Evolutionary conservation across 495 filamentous ascomycete genomes (phyloP).

Genomic region (Daldinia concentrica): DNA sequence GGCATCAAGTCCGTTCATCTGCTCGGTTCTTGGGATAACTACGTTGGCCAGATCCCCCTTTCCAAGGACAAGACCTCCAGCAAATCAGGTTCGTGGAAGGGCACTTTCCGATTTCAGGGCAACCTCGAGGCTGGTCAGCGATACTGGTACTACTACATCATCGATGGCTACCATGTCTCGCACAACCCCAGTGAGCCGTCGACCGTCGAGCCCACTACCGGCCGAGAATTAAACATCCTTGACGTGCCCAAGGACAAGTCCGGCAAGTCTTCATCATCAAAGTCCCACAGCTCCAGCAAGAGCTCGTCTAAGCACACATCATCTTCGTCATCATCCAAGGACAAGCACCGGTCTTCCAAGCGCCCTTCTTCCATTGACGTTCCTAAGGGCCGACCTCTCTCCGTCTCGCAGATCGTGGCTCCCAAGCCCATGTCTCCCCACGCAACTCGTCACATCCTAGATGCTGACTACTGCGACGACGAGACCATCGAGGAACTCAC

Average conservation of each 20-base stretch:
- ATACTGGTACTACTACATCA: slow-evolving; percentile 99
- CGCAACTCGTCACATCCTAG: slow-evolving; percentile 83
- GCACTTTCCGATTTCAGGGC: slow-evolving; percentile 94
- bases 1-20: slow-evolving; percentile 98
- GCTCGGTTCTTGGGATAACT: slow-evolving; percentile 98
- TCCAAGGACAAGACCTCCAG: slow-evolving; percentile 80
- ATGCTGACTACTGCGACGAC: slow-evolving; percentile 74
- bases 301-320: slow-evolving; percentile 52
- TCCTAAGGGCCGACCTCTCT: slow-evolving; percentile 86
- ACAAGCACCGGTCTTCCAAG: slow-evolving; percentile 52
- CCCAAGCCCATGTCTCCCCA: slow-evolving; percentile 90
- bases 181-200: slow-evolving; percentile 92
- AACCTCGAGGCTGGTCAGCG: slow-evolving; percentile 84
- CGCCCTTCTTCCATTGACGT: slow-evolving; percentile 63
- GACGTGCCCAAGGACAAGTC: slow-evolving; percentile 63
- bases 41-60: slow-evolving; percentile 89
- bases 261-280: slow-evolving; percentile 60
- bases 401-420: slow-evolving; percentile 85
- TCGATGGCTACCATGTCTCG: slow-evolving; percentile 98
- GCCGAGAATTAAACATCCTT: slow-evolving; percentile 87
- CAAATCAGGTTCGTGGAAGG: slow-evolving; percentile 89
- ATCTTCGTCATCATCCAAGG: slow-evolving; percentile 49
- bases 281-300: slow-evolving; percentile 57
- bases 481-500: slow-evolving; percentile 75
- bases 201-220: slow-evolving; percentile 95